Conservation (phyloP, 2,329 filamentous ascomycete species). For the Sporothrix globosa region DNA sequence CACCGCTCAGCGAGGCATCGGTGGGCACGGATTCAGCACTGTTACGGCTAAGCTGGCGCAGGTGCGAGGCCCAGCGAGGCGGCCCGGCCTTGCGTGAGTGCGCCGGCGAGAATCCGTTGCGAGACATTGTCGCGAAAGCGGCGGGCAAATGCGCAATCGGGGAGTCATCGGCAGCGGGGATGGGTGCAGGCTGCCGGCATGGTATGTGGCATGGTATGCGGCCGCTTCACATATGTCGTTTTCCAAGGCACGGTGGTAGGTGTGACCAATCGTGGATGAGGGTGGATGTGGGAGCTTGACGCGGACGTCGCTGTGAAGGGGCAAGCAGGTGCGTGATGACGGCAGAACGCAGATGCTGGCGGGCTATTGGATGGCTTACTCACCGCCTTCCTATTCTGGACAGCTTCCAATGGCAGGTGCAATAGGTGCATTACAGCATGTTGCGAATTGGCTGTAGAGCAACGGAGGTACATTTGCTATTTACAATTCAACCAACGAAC, state of each 20-base stretch:
- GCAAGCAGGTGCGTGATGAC: conserved; percentile 15
- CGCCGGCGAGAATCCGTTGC: conserved; percentile 49
- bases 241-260: background rate
- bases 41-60: conserved; percentile 56
- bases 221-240: background rate
- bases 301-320: conserved; percentile 20
- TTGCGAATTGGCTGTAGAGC: too few species aligned
- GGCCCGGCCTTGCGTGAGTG: conserved; percentile 47
- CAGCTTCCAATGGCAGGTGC: conserved; percentile 4
- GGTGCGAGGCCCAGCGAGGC: conserved; percentile 56
- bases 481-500: background rate
- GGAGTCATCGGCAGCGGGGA: conserved; percentile 28
- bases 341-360: conserved; percentile 31
- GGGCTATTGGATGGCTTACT: background rate
- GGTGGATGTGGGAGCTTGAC: background rate
- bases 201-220: conserved; percentile 11
- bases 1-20: conserved; percentile 7
- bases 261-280: background rate
- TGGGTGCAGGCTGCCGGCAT: conserved; percentile 11
- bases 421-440: too few species aligned
- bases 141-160: conserved; percentile 28
- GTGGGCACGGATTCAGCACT: conserved; percentile 47
- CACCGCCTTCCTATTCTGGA: conserved; percentile 32
- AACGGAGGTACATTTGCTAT: too few species aligned
- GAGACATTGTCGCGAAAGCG: conserved; percentile 44